Percentiles rank a stretch among this genome's conserved stretches.
These are phyloP conservation scores for Mortierella sp. DNA, from an alignment of 371 early-diverging fungal species.

Conservation along the genomic window DNA sequence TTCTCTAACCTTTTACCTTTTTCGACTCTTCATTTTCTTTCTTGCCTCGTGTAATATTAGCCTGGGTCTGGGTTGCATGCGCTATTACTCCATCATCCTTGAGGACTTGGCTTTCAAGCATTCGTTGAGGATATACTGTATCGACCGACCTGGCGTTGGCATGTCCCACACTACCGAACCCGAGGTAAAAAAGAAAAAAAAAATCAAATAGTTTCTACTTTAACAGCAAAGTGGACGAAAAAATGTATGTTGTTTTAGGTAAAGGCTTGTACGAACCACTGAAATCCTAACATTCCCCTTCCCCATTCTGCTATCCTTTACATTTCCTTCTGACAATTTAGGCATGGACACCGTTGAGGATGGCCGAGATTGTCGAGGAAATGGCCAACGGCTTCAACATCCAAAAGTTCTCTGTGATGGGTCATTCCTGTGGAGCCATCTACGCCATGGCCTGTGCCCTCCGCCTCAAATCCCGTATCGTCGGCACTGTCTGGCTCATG, in stretches of 20 bases:
- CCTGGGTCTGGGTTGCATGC: conserved; percentile 58
- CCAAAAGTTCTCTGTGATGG: conserved; percentile 58
- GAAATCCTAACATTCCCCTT: not conserved
- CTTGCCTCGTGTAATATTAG: not conserved
- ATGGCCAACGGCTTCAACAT: conserved; percentile 56
- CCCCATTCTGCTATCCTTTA: not conserved
- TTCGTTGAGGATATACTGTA: conserved; percentile 57
- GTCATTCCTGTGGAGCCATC: conserved; percentile 59
- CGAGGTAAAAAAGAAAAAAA: conserved; percentile 35
- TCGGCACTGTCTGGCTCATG: conserved; percentile 58
- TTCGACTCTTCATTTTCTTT: not conserved
- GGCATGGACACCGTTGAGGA: conserved; percentile 35
- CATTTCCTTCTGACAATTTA: not conserved
- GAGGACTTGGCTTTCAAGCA: conserved; percentile 58
- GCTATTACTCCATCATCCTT: conserved; percentile 57
- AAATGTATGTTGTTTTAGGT: not conserved
- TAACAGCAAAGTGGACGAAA: too few species aligned
- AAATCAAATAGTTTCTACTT: too few species aligned
- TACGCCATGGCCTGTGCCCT: conserved; percentile 60
- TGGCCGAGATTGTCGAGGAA: conserved; percentile 56
- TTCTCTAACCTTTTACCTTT: not conserved
- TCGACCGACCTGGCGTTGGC: conserved; percentile 59
- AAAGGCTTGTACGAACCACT: too few species aligned
- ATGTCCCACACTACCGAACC: conserved; percentile 52
- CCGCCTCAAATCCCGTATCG: conserved; percentile 43